phyloP scores from a whole-genome alignment of 352 stramenopile species.

The Phytophthora ramorum region DNA sequence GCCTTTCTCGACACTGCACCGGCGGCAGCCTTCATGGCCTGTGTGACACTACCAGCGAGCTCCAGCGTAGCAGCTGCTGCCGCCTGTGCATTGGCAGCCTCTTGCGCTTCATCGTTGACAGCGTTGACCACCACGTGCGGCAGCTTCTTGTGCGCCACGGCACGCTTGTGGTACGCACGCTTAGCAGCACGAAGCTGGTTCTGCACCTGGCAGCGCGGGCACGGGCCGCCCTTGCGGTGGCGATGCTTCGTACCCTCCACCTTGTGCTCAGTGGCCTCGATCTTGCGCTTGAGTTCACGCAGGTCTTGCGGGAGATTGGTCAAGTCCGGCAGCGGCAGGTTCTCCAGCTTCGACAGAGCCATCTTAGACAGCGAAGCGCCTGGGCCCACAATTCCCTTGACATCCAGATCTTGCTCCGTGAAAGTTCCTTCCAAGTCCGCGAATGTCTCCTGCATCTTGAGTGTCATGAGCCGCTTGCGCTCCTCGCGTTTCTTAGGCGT shows the following conservation, averaged over 20 bases:
- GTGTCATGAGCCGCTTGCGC: constrained; percentile 65
- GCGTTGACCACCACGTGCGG: constrained; percentile 56
- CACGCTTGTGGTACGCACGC: constrained; percentile 82
- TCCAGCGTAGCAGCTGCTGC: constrained; percentile 42
- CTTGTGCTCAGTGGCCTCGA: constrained; percentile 85
- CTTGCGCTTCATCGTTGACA: constrained; percentile 43
- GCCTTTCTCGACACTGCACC: constrained; percentile 25
- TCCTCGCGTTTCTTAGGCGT: constrained; percentile 66
- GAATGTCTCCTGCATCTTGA: constrained; percentile 78
- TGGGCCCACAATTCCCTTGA: constrained; percentile 63
- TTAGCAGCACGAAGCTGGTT: constrained; percentile 84
- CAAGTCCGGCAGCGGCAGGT: constrained; percentile 73
- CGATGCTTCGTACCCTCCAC: constrained; percentile 89
- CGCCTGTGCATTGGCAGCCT: constrained; percentile 43
- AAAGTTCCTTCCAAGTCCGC: constrained; percentile 70
- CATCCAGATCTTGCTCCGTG: constrained; percentile 70
- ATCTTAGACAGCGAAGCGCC: constrained; percentile 63
- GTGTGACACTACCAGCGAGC: constrained; percentile 39
- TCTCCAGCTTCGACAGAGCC: constrained; percentile 73
- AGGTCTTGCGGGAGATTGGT: constrained; percentile 81
- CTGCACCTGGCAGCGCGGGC: constrained; percentile 82
- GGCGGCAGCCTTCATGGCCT: constrained; percentile 32
- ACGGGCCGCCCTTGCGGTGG: constrained; percentile 84
- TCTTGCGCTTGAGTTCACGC: constrained; percentile 86
- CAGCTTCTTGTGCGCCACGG: constrained; percentile 84